These are phyloP conservation scores for Xerocomus brunneocitrinus DNA, from an alignment of 768 basidiomycete species.

Conservation along the genomic window DNA sequence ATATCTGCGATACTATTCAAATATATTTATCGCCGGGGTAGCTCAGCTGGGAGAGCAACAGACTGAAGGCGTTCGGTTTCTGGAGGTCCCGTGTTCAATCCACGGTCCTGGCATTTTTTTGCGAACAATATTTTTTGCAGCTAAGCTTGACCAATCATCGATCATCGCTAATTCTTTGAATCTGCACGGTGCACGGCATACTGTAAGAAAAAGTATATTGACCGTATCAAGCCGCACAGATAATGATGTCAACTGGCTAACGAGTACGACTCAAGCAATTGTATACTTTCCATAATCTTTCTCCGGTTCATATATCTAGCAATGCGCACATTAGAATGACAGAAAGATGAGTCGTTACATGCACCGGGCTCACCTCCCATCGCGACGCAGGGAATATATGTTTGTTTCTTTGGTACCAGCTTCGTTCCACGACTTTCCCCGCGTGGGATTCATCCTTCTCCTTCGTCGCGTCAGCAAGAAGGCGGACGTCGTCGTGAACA, in stretches of 20 bases:
- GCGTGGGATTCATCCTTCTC: conserved; percentile 99
- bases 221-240: background rate
- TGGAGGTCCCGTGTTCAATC: conserved; percentile 79
- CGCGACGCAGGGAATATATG: conserved; percentile 96
- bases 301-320: conserved; percentile 86
- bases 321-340: background rate
- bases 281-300: conserved; percentile 93
- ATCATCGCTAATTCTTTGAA: no score
- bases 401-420: conserved; percentile 94
- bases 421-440: conserved; percentile 95
- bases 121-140: background rate
- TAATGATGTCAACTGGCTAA: background rate
- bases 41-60: conserved; percentile 76
- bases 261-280: conserved; percentile 41
- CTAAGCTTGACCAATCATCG: background rate
- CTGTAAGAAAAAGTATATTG: background rate
- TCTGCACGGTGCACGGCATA: background rate
- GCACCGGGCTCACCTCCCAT: conserved; percentile 79
- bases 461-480: conserved; percentile 89
- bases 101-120: conserved; percentile 60
- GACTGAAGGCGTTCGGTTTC: conserved; percentile 54
- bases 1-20: no score
- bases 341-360: background rate
- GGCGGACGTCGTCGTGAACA: conserved; percentile 95
- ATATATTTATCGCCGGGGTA: conserved; percentile 43